Evolutionary conservation across 2,329 filamentous ascomycete species (phyloP), one percentile per base, ranked within the genome.

Genomic region (Myriosclerotinia duriaeana): DNA sequence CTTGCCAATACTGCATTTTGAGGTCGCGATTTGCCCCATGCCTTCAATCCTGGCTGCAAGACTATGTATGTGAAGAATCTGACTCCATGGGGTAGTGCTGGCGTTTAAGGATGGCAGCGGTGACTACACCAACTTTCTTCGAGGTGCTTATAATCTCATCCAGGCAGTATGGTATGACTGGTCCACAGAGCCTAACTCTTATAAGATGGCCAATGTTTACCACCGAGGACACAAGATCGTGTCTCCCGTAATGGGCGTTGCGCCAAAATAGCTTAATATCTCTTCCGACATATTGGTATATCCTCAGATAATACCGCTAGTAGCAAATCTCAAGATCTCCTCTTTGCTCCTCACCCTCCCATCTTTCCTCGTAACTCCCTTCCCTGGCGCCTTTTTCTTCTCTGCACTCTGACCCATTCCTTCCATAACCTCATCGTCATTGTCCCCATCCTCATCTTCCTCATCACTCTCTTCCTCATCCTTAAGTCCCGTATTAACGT

Each of bases 401-500:
- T 68, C 70, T 36, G 72, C 71, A 26, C 38, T 44, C 53, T n/a
- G 30, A 20, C 20, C 40, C 36, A 60, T 53, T 0, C 80, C 80
- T 0, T 85, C 85, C 0, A 85, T 84, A 0, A 87, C 86, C 0
- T 84, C 82, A 0, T 88, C 85, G 1, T 88, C 86, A 2, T 70
- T 72, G 17, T 73, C 74, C 0, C 80, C 80, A 0, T 83, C 83
- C 38, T 65, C 63, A 12, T 78, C 83, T 0, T 85, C 84, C 0
- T 85, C 84, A 0, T 86, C 86, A 0, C 82, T 82, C 0, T 87
- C 85, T 1, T 88, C 86, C 7, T 72, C 73, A 40, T 85, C 82
- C 74, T 78, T 83, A 74, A 95, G 77, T 0, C 91, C 91, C 0
- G 91, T 94, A 48, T 87, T 83, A 55, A 93, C 89, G 72, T 86